Percentiles rank a stretch among this genome's conserved stretches.
phyloP scores from a whole-genome alignment of 148 eudicot genomes.

The Pharnaceum exiguum region DNA sequence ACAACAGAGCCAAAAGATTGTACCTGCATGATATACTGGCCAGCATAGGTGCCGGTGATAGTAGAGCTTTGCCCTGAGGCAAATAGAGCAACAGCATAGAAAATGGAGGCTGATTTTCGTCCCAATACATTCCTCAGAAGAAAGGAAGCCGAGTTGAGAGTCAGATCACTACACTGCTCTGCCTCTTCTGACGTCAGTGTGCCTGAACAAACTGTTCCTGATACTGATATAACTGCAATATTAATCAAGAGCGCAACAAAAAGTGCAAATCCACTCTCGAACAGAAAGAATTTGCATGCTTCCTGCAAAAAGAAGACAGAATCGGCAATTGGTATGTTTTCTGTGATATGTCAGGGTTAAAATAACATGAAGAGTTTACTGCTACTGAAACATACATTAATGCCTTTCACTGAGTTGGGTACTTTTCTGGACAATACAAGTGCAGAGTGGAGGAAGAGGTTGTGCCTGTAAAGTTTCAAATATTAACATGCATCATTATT shows the following conservation, averaged over 20 bases:
- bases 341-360: too few relatives aligned
- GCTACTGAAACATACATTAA: slow-evolving; percentile 20
- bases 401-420: slow-evolving; percentile 46
- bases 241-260: slow-evolving; percentile 64
- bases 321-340: too few relatives aligned
- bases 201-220: slow-evolving; percentile 50
- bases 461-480: slow-evolving; percentile 42
- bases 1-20: background rate
- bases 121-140: slow-evolving; percentile 87
- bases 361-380: background rate
- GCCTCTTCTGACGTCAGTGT: slow-evolving; percentile 24
- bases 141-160: slow-evolving; percentile 75
- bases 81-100: slow-evolving; percentile 74
- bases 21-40: slow-evolving; percentile 94
- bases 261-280: slow-evolving; percentile 68
- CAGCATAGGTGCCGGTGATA: slow-evolving; percentile 95
- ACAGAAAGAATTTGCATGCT: slow-evolving; percentile 61
- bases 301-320: slow-evolving; percentile 34
- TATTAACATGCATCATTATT: too few relatives aligned
- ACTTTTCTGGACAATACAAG: slow-evolving; percentile 63
- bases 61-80: slow-evolving; percentile 97
- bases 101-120: slow-evolving; percentile 44
- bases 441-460: slow-evolving; percentile 80
- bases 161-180: slow-evolving; percentile 48
- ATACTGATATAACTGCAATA: slow-evolving; percentile 51